These are phyloP conservation scores for Neocucurbitaria cava DNA, from an alignment of 2,329 filamentous ascomycete species.

Conservation along the genomic window DNA sequence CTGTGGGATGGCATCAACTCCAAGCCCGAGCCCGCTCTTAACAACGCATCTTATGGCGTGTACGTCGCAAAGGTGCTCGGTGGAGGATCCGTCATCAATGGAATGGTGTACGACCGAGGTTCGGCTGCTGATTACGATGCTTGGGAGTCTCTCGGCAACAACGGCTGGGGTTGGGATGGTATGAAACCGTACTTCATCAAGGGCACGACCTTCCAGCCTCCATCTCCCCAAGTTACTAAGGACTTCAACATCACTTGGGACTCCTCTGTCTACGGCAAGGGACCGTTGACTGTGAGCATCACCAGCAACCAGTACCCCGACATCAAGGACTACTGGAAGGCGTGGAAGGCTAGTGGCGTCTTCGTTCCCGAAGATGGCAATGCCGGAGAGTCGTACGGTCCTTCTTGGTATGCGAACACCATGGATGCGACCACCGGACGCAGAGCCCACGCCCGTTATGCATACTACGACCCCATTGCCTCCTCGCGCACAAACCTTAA, in stretches of 20 bases:
- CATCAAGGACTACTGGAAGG: constrained; percentile 31
- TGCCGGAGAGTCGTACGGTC: constrained; percentile 29
- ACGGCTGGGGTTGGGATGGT: constrained; percentile 62
- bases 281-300: constrained; percentile 35
- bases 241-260: constrained; percentile 41
- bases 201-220: constrained; percentile 36
- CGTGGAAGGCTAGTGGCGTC: constrained; percentile 31
- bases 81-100: constrained; percentile 43
- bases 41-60: constrained; percentile 28
- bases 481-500: constrained; percentile 31
- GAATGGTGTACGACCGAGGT: constrained; percentile 47
- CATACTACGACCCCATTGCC: constrained; percentile 39
- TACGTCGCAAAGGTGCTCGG: constrained; percentile 36
- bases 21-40: constrained; percentile 29
- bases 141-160: constrained; percentile 66
- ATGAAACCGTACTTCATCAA: constrained; percentile 46
- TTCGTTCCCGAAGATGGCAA: constrained; percentile 28
- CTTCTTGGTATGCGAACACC: constrained; percentile 34
- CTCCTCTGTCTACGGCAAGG: constrained; percentile 25
- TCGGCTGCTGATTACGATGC: constrained; percentile 53
- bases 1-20: constrained; percentile 31
- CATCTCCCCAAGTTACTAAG: constrained; percentile 22
- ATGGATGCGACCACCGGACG: constrained; percentile 36
- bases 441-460: constrained; percentile 34
- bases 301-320: constrained; percentile 38